These are phyloP conservation scores for Tetrahymena elliotti DNA, from an alignment of 73 alveolate species.

Conservation along the genomic window DNA sequence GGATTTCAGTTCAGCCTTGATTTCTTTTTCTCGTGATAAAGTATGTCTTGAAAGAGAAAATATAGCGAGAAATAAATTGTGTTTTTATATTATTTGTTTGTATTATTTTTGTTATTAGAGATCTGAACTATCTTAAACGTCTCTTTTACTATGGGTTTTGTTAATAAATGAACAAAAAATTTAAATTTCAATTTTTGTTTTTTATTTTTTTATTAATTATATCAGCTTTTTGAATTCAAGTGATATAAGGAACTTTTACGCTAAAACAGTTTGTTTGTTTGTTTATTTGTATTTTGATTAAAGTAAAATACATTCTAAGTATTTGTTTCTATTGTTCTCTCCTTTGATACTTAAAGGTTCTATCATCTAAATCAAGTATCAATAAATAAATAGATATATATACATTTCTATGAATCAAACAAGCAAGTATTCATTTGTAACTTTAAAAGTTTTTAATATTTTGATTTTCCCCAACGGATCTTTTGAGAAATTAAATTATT, in stretches of 20 bases:
- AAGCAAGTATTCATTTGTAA: neutral
- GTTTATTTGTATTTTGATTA: no score
- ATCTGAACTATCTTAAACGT: neutral
- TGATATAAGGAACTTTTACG: neutral
- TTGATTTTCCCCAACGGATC: constrained; percentile 1
- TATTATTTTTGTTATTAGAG: neutral
- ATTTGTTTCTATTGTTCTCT: neutral
- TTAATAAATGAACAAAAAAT: neutral
- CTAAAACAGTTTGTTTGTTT: neutral
- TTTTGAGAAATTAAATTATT: neutral
- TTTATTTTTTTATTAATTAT: neutral
- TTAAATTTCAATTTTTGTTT: neutral
- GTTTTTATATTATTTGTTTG: neutral
- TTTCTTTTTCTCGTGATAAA: neutral
- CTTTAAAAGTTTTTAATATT: neutral
- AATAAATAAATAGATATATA: no score
- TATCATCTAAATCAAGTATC: neutral
- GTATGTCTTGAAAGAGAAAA: neutral
- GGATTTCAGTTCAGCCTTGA: neutral
- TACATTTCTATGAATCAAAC: neutral
- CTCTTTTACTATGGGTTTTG: neutral
- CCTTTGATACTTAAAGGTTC: neutral
- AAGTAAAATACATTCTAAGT: neutral
- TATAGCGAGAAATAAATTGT: neutral
- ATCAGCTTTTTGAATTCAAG: neutral